These are phyloP conservation scores for Azolla pinnata DNA, from an alignment of 75 land plant species.

Conservation along the genomic window DNA sequence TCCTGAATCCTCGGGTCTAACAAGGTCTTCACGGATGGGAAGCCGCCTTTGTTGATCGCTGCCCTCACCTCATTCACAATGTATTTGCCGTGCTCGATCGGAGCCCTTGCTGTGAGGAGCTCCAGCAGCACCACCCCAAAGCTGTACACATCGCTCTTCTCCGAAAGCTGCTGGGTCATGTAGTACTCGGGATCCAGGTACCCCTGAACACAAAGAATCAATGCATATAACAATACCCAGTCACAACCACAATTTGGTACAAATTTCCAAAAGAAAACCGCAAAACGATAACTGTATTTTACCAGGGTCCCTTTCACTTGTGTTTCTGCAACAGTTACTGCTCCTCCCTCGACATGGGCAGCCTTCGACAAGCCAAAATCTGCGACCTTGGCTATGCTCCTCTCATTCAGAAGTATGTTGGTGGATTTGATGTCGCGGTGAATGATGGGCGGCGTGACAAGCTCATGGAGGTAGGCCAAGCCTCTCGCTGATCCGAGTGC, in stretches of 20 bases:
- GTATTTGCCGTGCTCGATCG: slow-evolving; percentile 24
- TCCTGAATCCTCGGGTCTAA: slow-evolving; percentile 11
- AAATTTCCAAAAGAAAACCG: neutral
- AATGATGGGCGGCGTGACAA: slow-evolving; percentile 27
- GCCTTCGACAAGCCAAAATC: slow-evolving; percentile 31
- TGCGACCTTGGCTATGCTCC: slow-evolving; percentile 26
- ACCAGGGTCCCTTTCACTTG: slow-evolving; percentile 36
- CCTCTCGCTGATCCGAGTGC: slow-evolving; percentile 33
- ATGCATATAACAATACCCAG: neutral
- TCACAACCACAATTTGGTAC: neutral
- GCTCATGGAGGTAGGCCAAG: slow-evolving; percentile 29
- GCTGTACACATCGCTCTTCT: slow-evolving; percentile 35
- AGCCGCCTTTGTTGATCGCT: slow-evolving; percentile 12
- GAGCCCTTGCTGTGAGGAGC: slow-evolving; percentile 13
- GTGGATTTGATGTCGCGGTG: slow-evolving; percentile 32
- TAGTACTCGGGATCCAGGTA: slow-evolving; percentile 36
- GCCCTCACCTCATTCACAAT: slow-evolving; percentile 21
- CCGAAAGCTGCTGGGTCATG: slow-evolving; percentile 11
- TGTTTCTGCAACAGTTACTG: slow-evolving; percentile 10
- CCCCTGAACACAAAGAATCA: slow-evolving; percentile 4
- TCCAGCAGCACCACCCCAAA: slow-evolving; percentile 35
- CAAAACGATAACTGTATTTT: neutral
- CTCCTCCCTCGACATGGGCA: neutral
- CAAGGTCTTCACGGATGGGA: slow-evolving; percentile 8
- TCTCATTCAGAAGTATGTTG: slow-evolving; percentile 34